A percentile compares a stretch with the other conserved stretches of the same genome.
Evolutionary conservation across 2,329 filamentous ascomycete species (phyloP).

Genomic region (Talaromyces sp.): DNA sequence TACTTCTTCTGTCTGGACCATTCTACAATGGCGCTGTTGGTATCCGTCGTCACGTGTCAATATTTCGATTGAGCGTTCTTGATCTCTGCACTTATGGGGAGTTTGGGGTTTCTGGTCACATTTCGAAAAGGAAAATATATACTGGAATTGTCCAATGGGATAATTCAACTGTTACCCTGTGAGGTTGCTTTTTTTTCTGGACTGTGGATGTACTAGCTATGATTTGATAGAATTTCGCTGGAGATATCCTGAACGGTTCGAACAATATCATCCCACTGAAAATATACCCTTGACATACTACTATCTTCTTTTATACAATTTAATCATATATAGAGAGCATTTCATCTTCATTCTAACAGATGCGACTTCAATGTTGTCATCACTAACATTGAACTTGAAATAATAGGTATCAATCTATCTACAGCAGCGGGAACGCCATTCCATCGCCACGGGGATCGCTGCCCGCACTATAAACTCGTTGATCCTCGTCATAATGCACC

Average conservation of each 20-base stretch:
- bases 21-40: neutral
- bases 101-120: neutral
- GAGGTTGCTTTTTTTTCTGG: neutral
- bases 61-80: constrained; percentile 7
- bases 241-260: neutral
- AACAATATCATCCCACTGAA: neutral
- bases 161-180: neutral
- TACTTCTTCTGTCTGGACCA: neutral
- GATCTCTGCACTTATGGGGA: constrained; percentile 6
- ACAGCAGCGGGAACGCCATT: constrained; percentile 57
- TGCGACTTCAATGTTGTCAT: too few species aligned
- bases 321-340: neutral
- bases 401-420: neutral
- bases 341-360: too few species aligned
- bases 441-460: constrained; percentile 90
- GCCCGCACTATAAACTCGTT: constrained; percentile 79
- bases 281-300: neutral
- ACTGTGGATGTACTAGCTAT: neutral
- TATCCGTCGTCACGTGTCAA: constrained; percentile 4
- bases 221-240: neutral
- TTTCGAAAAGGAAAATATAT: neutral
- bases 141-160: neutral
- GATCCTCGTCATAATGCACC: constrained; percentile 71
- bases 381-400: too few species aligned
- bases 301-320: neutral